Evolutionary conservation across 192 early-diverging fungal species (phyloP).

Genomic region (Funneliformis mosseae): DNA sequence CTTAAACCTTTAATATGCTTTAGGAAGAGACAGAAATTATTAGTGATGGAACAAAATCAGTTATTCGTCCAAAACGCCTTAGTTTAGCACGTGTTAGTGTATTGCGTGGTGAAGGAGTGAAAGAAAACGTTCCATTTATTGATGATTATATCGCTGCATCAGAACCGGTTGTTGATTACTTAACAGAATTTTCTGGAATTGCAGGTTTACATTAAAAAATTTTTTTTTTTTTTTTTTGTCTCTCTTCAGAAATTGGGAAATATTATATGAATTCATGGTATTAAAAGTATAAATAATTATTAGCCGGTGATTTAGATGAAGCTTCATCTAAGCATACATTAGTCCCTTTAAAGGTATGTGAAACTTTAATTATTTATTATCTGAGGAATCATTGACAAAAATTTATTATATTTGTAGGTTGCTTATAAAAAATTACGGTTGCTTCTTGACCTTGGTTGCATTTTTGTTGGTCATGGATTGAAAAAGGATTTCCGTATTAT

Average conservation of each 20-base stretch:
- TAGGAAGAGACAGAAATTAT: constrained; percentile 86
- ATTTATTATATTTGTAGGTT: constrained; percentile 33
- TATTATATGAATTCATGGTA: background rate
- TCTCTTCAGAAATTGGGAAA: background rate
- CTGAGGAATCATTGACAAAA: background rate
- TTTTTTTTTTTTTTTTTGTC: constrained; percentile 33
- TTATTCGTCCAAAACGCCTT: constrained; percentile 80
- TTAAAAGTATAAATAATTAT: background rate
- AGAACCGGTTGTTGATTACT: constrained; percentile 87
- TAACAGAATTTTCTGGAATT: constrained; percentile 95
- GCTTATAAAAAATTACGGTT: constrained; percentile 90
- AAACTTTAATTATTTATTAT: background rate
- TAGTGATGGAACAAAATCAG: constrained; percentile 87
- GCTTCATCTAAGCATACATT: constrained; percentile 71
- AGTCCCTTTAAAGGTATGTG: constrained; percentile 76
- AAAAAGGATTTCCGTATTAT: constrained; percentile 96
- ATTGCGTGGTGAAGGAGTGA: constrained; percentile 72
- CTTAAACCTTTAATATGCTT: background rate
- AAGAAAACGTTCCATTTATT: constrained; percentile 85
- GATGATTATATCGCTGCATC: constrained; percentile 93
- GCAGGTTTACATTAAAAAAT: constrained; percentile 52
- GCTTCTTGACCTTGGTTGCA: constrained; percentile 86
- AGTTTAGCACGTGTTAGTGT: constrained; percentile 90
- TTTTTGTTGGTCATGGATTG: constrained; percentile 94
- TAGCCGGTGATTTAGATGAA: constrained; percentile 83